Conservation (phyloP, 345 rosid genomes). For the Lepidium africanum region DNA sequence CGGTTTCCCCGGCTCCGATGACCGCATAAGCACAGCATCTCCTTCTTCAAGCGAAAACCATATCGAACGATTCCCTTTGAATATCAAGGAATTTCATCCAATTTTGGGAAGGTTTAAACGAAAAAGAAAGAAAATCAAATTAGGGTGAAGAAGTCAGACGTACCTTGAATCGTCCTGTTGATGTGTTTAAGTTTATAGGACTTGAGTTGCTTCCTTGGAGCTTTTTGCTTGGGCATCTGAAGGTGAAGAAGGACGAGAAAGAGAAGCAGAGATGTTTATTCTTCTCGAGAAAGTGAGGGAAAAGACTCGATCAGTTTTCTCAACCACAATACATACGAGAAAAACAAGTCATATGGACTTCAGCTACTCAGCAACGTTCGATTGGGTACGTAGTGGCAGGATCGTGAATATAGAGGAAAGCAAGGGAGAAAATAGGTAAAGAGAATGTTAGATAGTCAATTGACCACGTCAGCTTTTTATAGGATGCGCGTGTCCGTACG, state of each 20-base stretch:
- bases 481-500: neutral
- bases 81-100: neutral
- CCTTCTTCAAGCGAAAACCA: constrained; percentile 41
- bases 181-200: constrained; percentile 66
- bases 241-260: constrained; percentile 10
- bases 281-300: constrained; percentile 21
- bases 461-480: constrained; percentile 25
- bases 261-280: neutral
- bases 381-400: neutral
- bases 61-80: neutral
- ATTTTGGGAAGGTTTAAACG: neutral
- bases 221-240: constrained; percentile 79
- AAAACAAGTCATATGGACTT: neutral
- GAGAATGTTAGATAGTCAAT: constrained; percentile 1
- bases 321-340: neutral
- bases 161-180: constrained; percentile 73
- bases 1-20: constrained; percentile 69
- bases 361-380: constrained; percentile 10
- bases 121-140: neutral
- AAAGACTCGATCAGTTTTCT: constrained; percentile 3
- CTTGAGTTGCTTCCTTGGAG: constrained; percentile 61
- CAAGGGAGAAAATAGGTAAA: neutral
- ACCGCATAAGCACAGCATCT: constrained; percentile 92
- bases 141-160: neutral
- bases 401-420: neutral